Percentiles rank a stretch among this genome's conserved stretches.
Evolutionary conservation across 1,139 yeast species (phyloP).

Genomic region (Hemisphaericaspora lyxosophila): DNA sequence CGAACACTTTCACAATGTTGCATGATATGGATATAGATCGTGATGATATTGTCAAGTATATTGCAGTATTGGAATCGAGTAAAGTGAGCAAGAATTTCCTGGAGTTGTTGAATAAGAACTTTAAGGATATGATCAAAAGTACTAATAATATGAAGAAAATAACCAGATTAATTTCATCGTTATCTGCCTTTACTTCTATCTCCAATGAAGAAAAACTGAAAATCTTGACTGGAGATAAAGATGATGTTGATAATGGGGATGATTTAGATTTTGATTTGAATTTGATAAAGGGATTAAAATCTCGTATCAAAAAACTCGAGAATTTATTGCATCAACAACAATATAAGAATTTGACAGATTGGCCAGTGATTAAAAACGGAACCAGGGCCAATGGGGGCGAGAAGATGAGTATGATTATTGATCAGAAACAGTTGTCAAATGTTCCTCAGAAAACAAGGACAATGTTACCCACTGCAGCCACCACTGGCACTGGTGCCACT

Average conservation of each 20-base stretch:
- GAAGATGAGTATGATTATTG: conserved; percentile 23
- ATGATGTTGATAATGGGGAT: conserved; percentile 24
- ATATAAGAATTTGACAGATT: conserved; percentile 53
- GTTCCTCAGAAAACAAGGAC: too few species aligned
- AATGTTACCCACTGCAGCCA: too few species aligned
- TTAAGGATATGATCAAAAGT: conserved; percentile 43
- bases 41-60: conserved; percentile 40
- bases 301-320: conserved; percentile 63
- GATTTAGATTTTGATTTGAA: conserved; percentile 33
- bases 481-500: conserved; percentile 11
- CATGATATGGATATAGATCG: conserved; percentile 33
- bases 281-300: conserved; percentile 54
- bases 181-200: conserved; percentile 33
- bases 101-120: conserved; percentile 45
- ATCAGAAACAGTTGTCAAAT: conserved; percentile 6
- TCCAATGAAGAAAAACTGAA: conserved; percentile 18
- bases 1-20: conserved; percentile 23
- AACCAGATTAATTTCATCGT: conserved; percentile 34
- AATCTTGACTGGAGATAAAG: conserved; percentile 9
- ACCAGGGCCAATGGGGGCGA: not conserved
- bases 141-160: conserved; percentile 41
- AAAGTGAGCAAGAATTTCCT: conserved; percentile 29
- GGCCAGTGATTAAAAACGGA: conserved; percentile 46
- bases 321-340: conserved; percentile 66
- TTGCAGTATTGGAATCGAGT: conserved; percentile 26